Base-by-base conservation (phyloP, 1,284 basidiomycete genomes). In the Sporisorium sorghi region DNA sequence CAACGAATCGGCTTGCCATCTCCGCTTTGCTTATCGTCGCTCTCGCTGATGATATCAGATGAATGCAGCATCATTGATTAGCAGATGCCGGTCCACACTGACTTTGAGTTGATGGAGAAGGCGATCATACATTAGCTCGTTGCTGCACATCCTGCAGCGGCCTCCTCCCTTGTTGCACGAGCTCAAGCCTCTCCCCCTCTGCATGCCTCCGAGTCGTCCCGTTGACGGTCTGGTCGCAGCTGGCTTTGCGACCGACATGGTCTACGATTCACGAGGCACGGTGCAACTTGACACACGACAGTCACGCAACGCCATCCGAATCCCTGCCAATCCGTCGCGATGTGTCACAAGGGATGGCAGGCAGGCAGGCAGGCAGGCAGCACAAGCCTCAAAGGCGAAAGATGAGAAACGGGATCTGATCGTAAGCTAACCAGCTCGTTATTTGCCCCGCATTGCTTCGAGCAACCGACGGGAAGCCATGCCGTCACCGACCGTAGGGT, bases 401-500 rank as follows among this genome's bases (percentile, higher is more conserved):
- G n/a, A n/a, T n/a, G n/a, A n/a, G n/a, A n/a, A n/a, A n/a, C n/a
- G n/a, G n/a, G n/a, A n/a, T n/a, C n/a, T n/a, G n/a, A n/a, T n/a
- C n/a, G n/a, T n/a, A n/a, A n/a, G n/a, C n/a, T n/a, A n/a, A n/a
- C n/a, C n/a, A n/a, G n/a, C 35, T 37, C 15, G 4, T 17, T 8
- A 5, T 9, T 40, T 40, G 37, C 37, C 37, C 37, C 37, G 37
- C 37, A 40, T 40, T 19, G 14, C n/a, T 7, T 40, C 37, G 37
- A 40, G 37, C 37, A 40, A 19, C 47, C 55, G 44, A 57, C 43
- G 55, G 46, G 23, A 19, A 40, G 35, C 44, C n/a, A 57, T 47
- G 47, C 44, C 55, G 43, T 57, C 44, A 57, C 47, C 26, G 28
- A 57, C 43, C 55, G 47, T 37, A 30, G 37, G 43, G 44, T 49